phyloP scores from a whole-genome alignment of 495 filamentous ascomycete species.

The Aspergillus incahuasiensis region DNA sequence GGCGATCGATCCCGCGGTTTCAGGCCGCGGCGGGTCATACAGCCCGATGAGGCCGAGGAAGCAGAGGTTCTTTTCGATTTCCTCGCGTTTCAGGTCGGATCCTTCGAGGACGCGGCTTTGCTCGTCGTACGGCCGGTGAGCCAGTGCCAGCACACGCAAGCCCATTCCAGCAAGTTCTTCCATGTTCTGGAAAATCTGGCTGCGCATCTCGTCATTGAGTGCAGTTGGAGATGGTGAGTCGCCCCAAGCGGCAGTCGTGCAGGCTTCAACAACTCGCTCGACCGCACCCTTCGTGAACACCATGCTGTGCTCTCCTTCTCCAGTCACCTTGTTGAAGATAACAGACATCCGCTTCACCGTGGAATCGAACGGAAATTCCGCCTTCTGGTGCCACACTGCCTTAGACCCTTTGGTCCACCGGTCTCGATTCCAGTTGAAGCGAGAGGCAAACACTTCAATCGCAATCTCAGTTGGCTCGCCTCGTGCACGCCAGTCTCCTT shows the following conservation, averaged over 20 bases:
- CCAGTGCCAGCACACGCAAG: slow-evolving; percentile 60
- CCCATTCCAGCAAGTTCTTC: slow-evolving; percentile 57
- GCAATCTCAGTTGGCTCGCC: slow-evolving; percentile 69
- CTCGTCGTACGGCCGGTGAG: slow-evolving; percentile 29
- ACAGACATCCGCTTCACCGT: slow-evolving; percentile 66
- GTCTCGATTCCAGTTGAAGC: slow-evolving; percentile 58
- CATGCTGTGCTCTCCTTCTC: slow-evolving; percentile 23
- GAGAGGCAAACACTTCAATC: slow-evolving; percentile 62
- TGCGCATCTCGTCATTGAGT: slow-evolving; percentile 38
- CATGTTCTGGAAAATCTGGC: slow-evolving; percentile 59
- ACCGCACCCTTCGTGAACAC: slow-evolving; percentile 78
- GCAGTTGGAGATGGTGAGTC: slow-evolving; percentile 27
- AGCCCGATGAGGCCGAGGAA: slow-evolving; percentile 69
- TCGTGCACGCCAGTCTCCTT: slow-evolving; percentile 52
- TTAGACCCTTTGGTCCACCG: slow-evolving; percentile 45
- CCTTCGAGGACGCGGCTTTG: slow-evolving; percentile 19
- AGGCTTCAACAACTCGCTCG: slow-evolving; percentile 72
- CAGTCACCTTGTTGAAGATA: slow-evolving; percentile 42
- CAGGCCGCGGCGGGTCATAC: slow-evolving; percentile 65
- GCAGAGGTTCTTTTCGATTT: slow-evolving; percentile 54
- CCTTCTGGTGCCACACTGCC: slow-evolving; percentile 50
- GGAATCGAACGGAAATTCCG: slow-evolving; percentile 65
- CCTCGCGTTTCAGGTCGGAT: slow-evolving; percentile 44
- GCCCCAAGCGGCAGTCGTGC: slow-evolving; percentile 45
- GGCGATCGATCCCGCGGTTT: slow-evolving; percentile 48